Conservation (phyloP, 2,329 filamentous ascomycete genomes). For the Beauveria caledonica region DNA sequence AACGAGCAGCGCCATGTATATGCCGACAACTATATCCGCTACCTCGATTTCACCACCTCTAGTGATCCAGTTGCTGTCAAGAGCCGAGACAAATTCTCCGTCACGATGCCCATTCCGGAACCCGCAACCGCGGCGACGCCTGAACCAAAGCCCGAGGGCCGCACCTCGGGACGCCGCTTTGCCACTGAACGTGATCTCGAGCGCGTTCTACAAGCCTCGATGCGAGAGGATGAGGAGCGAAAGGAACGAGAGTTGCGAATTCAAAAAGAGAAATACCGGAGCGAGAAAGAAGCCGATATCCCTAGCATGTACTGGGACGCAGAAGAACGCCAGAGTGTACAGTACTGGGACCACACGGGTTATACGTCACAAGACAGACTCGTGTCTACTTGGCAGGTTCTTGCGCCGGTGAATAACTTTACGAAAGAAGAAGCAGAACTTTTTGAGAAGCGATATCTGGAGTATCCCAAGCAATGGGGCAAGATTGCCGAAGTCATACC, state of each 20-base stretch:
- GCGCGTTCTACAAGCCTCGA: constrained; percentile 62
- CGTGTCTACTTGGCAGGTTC: constrained; percentile 61
- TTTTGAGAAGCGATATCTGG: constrained; percentile 68
- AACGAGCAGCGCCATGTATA: constrained; percentile 34
- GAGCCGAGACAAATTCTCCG: constrained; percentile 46
- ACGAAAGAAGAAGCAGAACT: constrained; percentile 59
- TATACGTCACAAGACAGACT: constrained; percentile 57
- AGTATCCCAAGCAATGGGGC: constrained; percentile 76
- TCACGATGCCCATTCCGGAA: constrained; percentile 28
- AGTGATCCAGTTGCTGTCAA: constrained; percentile 46
- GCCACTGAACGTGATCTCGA: constrained; percentile 68
- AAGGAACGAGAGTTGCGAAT: constrained; percentile 57
- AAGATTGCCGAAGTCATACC: constrained; percentile 62
- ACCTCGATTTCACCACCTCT: constrained; percentile 48
- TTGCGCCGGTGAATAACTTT: constrained; percentile 68
- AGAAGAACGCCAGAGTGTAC: constrained; percentile 48
- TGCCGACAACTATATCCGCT: constrained; percentile 39
- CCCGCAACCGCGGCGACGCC: constrained; percentile 31
- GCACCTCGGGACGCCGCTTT: constrained; percentile 47
- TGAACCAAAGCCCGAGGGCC: constrained; percentile 50
- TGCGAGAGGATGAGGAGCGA: constrained; percentile 61
- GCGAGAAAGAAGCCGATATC: constrained; percentile 67
- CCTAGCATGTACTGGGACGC: constrained; percentile 60
- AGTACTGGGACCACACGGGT: constrained; percentile 59
- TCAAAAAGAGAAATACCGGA: constrained; percentile 62